Evolutionary conservation across 1,284 basidiomycete genomes (phyloP).

Genomic region (Rhodotorula sp.): DNA sequence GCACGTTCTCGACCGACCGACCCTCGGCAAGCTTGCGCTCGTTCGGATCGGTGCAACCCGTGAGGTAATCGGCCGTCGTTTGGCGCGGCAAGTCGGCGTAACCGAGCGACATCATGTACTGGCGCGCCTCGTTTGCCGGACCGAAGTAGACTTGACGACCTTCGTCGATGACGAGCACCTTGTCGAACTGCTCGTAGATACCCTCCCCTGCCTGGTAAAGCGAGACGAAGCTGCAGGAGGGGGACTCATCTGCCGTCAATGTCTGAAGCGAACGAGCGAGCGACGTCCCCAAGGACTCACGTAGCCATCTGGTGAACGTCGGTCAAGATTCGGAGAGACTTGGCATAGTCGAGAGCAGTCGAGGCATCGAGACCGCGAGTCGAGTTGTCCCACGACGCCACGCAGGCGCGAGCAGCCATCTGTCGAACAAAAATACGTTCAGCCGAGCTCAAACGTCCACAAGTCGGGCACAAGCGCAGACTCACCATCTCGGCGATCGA

Average conservation of each 20-base stretch:
- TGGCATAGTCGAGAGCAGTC: slow-evolving; percentile 57
- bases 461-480: background rate
- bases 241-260: background rate
- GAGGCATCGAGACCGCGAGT: slow-evolving; percentile 70
- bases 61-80: slow-evolving; percentile 76
- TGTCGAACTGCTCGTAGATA: slow-evolving; percentile 69
- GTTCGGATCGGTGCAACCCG: slow-evolving; percentile 71
- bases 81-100: slow-evolving; percentile 58
- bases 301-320: slow-evolving; percentile 53
- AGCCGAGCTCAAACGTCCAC: too few species aligned
- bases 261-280: too few species aligned
- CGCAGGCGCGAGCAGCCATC: slow-evolving; percentile 38
- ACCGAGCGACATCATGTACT: slow-evolving; percentile 62
- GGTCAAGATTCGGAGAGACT: slow-evolving; percentile 58
- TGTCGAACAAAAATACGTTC: background rate
- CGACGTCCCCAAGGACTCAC: too few species aligned
- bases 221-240: slow-evolving; percentile 14
- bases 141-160: slow-evolving; percentile 85
- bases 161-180: slow-evolving; percentile 72
- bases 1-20: slow-evolving; percentile 63
- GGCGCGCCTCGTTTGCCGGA: slow-evolving; percentile 67
- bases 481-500: slow-evolving; percentile 60
- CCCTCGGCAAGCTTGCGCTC: slow-evolving; percentile 79
- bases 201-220: slow-evolving; percentile 57
- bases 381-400: slow-evolving; percentile 60